These are phyloP conservation scores for Condylostoma magnum DNA, from an alignment of 169 alveolate species.

Conservation along the genomic window DNA sequence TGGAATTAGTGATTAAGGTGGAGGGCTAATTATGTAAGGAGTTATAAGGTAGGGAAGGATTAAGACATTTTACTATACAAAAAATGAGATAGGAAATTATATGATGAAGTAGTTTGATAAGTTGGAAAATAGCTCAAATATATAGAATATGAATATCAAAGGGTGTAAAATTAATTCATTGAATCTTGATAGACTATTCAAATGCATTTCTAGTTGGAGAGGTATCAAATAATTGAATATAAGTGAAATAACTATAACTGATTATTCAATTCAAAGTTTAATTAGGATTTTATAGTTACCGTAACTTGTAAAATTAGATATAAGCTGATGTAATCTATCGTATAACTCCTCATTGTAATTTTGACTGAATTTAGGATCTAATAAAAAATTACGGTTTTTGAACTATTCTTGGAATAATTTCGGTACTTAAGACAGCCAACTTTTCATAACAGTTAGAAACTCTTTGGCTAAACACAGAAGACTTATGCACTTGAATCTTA, in stretches of 20 bases:
- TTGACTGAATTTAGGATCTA: not conserved
- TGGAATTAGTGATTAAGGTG: conserved; percentile 13
- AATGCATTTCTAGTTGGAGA: not conserved
- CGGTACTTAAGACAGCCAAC: not conserved
- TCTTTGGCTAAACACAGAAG: not conserved
- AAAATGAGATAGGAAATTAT: conserved; percentile 12
- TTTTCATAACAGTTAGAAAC: not conserved
- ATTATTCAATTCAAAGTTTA: not conserved
- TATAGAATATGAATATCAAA: not conserved
- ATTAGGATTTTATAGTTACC: not conserved
- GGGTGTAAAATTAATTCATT: conserved; percentile 3
- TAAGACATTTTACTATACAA: conserved; percentile 11
- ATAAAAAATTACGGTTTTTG: not conserved
- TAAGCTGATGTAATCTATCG: conserved; percentile 1
- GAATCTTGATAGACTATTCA: not conserved
- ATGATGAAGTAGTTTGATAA: not conserved
- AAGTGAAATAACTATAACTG: not conserved
- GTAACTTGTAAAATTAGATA: not conserved
- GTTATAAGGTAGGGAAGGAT: not conserved
- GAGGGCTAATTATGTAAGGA: not conserved
- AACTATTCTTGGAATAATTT: conserved; percentile 21
- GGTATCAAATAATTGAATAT: conserved; percentile 1
- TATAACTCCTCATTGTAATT: not conserved
- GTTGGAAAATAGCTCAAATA: not conserved
- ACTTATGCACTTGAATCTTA: conserved; percentile 1